Base-by-base conservation (phyloP, 1,284 basidiomycete species). In the Coriolopsis trogii region DNA sequence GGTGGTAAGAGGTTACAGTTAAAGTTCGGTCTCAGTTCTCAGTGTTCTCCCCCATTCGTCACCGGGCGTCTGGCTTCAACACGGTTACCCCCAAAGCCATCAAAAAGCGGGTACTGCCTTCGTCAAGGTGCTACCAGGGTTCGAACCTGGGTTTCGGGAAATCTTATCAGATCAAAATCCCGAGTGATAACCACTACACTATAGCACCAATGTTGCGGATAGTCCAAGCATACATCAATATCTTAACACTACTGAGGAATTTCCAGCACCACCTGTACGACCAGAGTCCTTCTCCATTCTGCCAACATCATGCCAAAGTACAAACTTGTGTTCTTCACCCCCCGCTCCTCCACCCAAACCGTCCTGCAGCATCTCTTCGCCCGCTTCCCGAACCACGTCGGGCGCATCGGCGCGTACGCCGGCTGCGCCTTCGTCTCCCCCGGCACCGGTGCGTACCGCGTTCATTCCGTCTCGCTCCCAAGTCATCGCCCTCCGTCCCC, bases 341-440 rank as follows among this genome's bases (percentile, higher is more conserved):
- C 54, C 9, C 49, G 58, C 29, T n/a, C 58, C 2, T 49, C 51
- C 13, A 59, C 81, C 0, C 65, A 65, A 18, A 48, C 53, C 0
- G 71, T 80, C 36, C 66, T 82, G 23, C 63, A 70, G 36, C 72
- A 74, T 46, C 64, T 82, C 6, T 80, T 82, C 64, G 44, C 60
- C 24, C 71, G 66, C 40, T 75, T 72, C 53, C 77, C 79, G 6
- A 61, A 72, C 26, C 59, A 70, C 30, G 64, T 81, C 12, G 80
- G 80, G 21, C 75, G 73, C 50, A 76, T 80, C 30, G 80, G 79
- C 31, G 66, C 77, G 21, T 81, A 83, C 60, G 70, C 76, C 36
- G 70, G 73, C 38, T 79, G 74, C 55, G 80, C 81, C n/a, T 82
- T 82, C 63, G 64, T 79, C 28, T 69, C 74, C 15, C 71, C 67